These are phyloP conservation scores for Melampsora americana DNA, from an alignment of 1,284 basidiomycete genomes.

Conservation along the genomic window DNA sequence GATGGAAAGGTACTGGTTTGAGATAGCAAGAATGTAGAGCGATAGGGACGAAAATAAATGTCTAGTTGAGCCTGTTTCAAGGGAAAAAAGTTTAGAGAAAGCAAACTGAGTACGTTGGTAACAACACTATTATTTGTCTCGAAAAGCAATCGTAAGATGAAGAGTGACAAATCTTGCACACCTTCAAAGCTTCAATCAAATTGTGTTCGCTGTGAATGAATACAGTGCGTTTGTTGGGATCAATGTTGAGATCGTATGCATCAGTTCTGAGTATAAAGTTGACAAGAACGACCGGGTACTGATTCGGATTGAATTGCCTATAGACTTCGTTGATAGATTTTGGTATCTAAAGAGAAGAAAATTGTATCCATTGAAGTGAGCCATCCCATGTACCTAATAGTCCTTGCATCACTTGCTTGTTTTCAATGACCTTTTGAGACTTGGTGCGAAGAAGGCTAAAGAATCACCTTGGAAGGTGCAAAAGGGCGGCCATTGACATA, in stretches of 20 bases:
- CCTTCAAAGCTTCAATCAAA: constrained; percentile 74
- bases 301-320: constrained; percentile 73
- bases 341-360: constrained; percentile 62
- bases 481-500: constrained; percentile 92
- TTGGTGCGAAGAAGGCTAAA: constrained; percentile 20
- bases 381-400: no score
- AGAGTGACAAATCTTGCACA: constrained; percentile 52
- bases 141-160: no score
- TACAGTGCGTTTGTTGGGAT: constrained; percentile 92
- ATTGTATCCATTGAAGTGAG: no score
- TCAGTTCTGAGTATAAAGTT: constrained; percentile 78
- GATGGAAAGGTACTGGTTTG: neutral
- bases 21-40: constrained; percentile 4
- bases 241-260: constrained; percentile 89
- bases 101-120: no score
- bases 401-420: no score
- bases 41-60: neutral
- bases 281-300: constrained; percentile 76
- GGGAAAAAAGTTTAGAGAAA: no score
- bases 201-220: constrained; percentile 84
- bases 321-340: constrained; percentile 87
- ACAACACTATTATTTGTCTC: no score
- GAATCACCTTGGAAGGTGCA: constrained; percentile 66
- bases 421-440: neutral
- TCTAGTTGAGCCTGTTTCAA: neutral